Evolutionary conservation across 805 yeast species (phyloP).

Genomic region (Aciculoconidium aculeatum): DNA sequence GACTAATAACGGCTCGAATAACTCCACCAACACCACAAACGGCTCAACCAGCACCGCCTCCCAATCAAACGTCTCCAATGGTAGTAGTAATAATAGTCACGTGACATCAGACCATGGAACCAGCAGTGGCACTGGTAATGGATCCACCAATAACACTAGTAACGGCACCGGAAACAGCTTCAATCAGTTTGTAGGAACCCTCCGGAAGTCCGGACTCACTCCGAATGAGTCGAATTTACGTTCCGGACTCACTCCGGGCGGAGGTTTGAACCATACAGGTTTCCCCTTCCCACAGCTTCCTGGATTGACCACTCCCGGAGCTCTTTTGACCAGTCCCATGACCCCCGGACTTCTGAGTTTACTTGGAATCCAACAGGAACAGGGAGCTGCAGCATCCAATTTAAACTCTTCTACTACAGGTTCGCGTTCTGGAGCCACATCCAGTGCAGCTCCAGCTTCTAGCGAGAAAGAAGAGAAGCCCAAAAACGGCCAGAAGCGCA

Average conservation of each 20-base stretch:
- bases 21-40: slow-evolving; percentile 1
- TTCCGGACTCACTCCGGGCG: slow-evolving; percentile 67
- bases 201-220: slow-evolving; percentile 55
- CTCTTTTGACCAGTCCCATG: slow-evolving; percentile 36
- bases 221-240: slow-evolving; percentile 73
- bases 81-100: too few species aligned
- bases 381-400: slow-evolving; percentile 4
- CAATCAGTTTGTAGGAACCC: slow-evolving; percentile 23
- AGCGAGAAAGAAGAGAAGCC: slow-evolving; percentile 4
- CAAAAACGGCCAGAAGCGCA: slow-evolving; percentile 7
- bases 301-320: slow-evolving; percentile 36
- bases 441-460: slow-evolving; percentile 8
- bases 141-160: slow-evolving; percentile 3
- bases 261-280: slow-evolving; percentile 21
- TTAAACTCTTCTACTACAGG: background rate
- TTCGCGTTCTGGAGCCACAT: slow-evolving; percentile 4
- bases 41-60: slow-evolving; percentile 4
- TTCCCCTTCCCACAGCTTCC: slow-evolving; percentile 33
- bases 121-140: slow-evolving; percentile 7
- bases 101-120: too few species aligned
- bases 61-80: slow-evolving; percentile 5
- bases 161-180: slow-evolving; percentile 12
- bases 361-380: slow-evolving; percentile 23
- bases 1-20: slow-evolving; percentile 17
- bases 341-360: slow-evolving; percentile 43